Evolutionary conservation across 2,329 filamentous ascomycete genomes (phyloP).

Genomic region (Xenoacremonium recifei): DNA sequence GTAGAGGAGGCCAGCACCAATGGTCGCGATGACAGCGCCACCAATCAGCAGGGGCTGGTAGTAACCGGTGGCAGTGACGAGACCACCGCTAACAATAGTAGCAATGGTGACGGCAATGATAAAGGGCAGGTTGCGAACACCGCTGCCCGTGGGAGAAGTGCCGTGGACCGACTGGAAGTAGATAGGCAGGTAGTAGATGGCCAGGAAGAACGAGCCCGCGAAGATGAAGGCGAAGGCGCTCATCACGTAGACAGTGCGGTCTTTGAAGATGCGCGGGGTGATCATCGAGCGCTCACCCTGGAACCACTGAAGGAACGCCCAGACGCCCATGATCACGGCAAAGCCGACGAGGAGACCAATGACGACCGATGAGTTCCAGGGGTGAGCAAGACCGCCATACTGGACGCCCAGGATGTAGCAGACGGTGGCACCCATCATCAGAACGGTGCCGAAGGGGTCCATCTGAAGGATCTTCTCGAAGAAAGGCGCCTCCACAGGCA

Average conservation of each 20-base stretch:
- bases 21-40: constrained; percentile 40
- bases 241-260: constrained; percentile 37
- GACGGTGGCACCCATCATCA: constrained; percentile 45
- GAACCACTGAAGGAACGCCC: constrained; percentile 36
- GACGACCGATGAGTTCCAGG: constrained; percentile 40
- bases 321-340: constrained; percentile 31
- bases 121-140: constrained; percentile 45
- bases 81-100: constrained; percentile 37
- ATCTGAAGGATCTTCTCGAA: constrained; percentile 47
- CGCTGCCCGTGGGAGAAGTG: constrained; percentile 37
- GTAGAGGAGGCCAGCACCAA: constrained; percentile 44
- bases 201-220: constrained; percentile 41
- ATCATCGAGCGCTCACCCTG: constrained; percentile 47
- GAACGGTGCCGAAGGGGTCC: constrained; percentile 43
- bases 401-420: constrained; percentile 46
- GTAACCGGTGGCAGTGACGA: constrained; percentile 38
- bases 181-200: constrained; percentile 48
- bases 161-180: constrained; percentile 45
- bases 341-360: constrained; percentile 44
- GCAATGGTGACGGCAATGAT: constrained; percentile 43
- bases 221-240: constrained; percentile 42
- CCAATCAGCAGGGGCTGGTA: constrained; percentile 46
- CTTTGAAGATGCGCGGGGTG: constrained; percentile 35
- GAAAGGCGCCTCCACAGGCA: constrained; percentile 35
- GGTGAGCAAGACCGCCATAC: constrained; percentile 43